phyloP scores from a whole-genome alignment of 768 basidiomycete genomes.

The Pleurotus eryngii region DNA sequence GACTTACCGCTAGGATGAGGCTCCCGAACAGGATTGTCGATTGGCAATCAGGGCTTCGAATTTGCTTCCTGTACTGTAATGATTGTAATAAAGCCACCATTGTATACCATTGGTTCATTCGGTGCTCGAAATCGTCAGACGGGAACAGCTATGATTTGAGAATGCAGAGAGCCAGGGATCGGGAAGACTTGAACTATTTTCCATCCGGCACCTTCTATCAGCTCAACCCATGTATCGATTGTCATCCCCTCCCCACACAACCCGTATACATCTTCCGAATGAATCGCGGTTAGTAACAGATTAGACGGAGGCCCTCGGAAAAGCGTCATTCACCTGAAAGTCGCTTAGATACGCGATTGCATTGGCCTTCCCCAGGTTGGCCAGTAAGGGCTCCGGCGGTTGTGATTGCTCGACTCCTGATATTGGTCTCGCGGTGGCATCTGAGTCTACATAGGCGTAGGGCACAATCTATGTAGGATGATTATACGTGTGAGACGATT shows the following conservation, averaged over 20 bases:
- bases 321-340: conserved; percentile 17
- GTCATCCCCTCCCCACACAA: conserved; percentile 28
- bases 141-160: conserved; percentile 5
- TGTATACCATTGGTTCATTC: too few species aligned
- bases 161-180: neutral
- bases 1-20: too few species aligned
- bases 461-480: conserved; percentile 14
- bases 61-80: too few species aligned
- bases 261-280: conserved; percentile 23
- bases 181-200: conserved; percentile 11
- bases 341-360: conserved; percentile 19
- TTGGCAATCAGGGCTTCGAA: too few species aligned
- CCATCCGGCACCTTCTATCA: conserved; percentile 24
- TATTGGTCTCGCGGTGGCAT: neutral
- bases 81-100: too few species aligned
- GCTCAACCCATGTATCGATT: conserved; percentile 19
- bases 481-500: neutral
- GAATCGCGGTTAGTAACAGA: neutral
- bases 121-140: neutral
- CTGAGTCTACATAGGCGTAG: conserved; percentile 12
- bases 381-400: conserved; percentile 22
- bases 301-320: neutral
- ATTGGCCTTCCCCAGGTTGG: conserved; percentile 22
- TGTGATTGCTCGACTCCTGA: neutral
- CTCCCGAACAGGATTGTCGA: too few species aligned